Conservation (phyloP, 2,329 filamentous ascomycete species). For the Ophiognomonia clavigignenti-juglandacearum region DNA sequence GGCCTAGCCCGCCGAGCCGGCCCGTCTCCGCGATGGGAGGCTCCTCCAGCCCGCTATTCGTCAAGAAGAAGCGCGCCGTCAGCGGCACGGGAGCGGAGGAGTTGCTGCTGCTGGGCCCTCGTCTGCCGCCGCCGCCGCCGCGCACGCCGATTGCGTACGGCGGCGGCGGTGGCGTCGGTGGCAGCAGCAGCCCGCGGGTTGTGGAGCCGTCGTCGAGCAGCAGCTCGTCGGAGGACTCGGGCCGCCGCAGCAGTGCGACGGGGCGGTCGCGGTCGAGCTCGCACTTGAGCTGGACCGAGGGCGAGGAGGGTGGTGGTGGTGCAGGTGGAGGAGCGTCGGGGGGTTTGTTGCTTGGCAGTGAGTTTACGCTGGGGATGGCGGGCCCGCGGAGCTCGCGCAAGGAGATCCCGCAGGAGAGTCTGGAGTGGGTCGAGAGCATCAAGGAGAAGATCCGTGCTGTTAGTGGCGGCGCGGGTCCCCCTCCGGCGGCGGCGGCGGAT, state of each 20-base stretch:
- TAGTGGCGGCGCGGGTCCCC: conserved; percentile 41
- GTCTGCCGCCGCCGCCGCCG: conserved; percentile 25
- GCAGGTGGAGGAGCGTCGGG: too few species aligned
- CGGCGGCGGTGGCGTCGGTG: conserved; percentile 32
- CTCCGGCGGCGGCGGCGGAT: neutral
- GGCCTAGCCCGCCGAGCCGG: conserved; percentile 31
- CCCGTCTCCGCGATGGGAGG: conserved; percentile 32
- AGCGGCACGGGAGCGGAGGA: too few species aligned
- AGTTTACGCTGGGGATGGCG: conserved; percentile 65
- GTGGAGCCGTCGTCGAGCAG: too few species aligned
- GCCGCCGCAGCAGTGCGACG: conserved; percentile 14
- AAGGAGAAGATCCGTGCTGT: conserved; percentile 72
- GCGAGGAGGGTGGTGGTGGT: conserved; percentile 50
- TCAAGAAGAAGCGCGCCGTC: conserved; percentile 48
- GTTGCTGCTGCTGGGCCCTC: too few species aligned
- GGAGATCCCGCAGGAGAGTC: conserved; percentile 66
- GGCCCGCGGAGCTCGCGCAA: conserved; percentile 63
- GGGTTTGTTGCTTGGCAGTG: too few species aligned
- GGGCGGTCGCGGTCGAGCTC: conserved; percentile 47
- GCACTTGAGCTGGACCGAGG: conserved; percentile 51
- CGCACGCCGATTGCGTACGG: conserved; percentile 38
- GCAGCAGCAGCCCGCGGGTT: too few species aligned
- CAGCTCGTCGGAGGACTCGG: conserved; percentile 41
- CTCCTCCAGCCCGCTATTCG: conserved; percentile 43
- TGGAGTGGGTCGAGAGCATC: conserved; percentile 78